A percentile compares a stretch with the other conserved stretches of the same genome.
Conservation (phyloP, 768 basidiomycete species). For the Leucocoprinus leucothites region DNA sequence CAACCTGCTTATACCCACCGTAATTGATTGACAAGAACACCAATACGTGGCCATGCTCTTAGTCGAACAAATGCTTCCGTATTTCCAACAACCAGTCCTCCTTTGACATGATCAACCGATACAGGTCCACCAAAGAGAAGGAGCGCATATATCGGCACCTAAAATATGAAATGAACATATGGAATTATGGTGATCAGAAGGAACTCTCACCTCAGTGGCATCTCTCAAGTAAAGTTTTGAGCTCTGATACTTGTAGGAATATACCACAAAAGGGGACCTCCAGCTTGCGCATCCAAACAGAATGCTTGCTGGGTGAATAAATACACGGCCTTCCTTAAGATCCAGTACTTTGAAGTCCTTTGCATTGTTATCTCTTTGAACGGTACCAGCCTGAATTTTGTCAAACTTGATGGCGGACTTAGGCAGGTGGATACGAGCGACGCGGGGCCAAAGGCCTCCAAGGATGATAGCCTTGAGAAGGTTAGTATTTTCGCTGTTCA, state of each 20-base stretch:
- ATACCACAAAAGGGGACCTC: constrained; percentile 77
- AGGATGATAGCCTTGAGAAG: constrained; percentile 83
- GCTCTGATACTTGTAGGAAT: constrained; percentile 80
- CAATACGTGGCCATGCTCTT: constrained; percentile 86
- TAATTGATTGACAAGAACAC: constrained; percentile 83
- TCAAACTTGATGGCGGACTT: constrained; percentile 78
- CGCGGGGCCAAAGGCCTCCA: constrained; percentile 84
- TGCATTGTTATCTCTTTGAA: constrained; percentile 82
- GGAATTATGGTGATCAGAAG: not conserved
- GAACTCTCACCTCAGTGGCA: constrained; percentile 68
- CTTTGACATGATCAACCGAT: constrained; percentile 72
- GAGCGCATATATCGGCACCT: constrained; percentile 88
- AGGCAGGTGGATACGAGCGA: constrained; percentile 76
- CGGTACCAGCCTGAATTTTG: constrained; percentile 76
- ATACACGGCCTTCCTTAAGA: constrained; percentile 60
- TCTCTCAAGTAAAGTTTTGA: constrained; percentile 84
- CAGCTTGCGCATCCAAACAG: constrained; percentile 72
- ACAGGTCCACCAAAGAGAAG: constrained; percentile 83
- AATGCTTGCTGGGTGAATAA: constrained; percentile 80
- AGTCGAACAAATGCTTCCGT: constrained; percentile 57
- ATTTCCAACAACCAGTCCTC: constrained; percentile 65
- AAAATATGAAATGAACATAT: not conserved
- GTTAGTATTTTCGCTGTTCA: constrained; percentile 62
- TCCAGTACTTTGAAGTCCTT: constrained; percentile 85
- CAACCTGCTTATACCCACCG: constrained; percentile 40